Percentiles rank a stretch among this genome's conserved stretches.
Conservation (phyloP, 495 filamentous ascomycete species). For the Letharia lupina region DNA sequence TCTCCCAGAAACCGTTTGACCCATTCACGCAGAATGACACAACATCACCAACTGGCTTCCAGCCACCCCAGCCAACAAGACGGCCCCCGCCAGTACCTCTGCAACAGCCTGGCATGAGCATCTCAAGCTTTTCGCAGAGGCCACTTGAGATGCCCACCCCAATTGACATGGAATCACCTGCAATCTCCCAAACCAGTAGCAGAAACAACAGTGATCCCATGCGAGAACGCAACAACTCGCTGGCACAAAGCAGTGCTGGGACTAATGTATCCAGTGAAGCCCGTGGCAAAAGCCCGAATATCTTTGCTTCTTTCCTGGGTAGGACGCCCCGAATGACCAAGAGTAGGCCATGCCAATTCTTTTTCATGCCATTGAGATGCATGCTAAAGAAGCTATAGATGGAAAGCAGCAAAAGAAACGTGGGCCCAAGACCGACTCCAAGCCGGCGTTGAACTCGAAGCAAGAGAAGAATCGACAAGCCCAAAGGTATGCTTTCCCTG, state of each 20-base stretch:
- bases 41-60: slow-evolving; percentile 3
- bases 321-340: not conserved
- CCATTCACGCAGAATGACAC: slow-evolving; percentile 3
- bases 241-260: not conserved
- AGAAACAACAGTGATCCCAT: not conserved
- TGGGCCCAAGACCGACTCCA: slow-evolving; percentile 94
- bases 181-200: not conserved
- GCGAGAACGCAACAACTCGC: not conserved
- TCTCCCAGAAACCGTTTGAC: slow-evolving; percentile 13
- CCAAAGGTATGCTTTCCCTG: slow-evolving; percentile 58
- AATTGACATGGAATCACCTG: not conserved
- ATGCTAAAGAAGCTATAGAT: slow-evolving; percentile 6
- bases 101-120: slow-evolving; percentile 1
- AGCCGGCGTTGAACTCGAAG: slow-evolving; percentile 83
- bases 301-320: not conserved
- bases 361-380: not conserved
- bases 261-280: not conserved
- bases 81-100: not conserved
- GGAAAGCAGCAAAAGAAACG: slow-evolving; percentile 56
- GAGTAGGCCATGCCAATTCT: not conserved
- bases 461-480: slow-evolving; percentile 95
- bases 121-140: slow-evolving; percentile 3
- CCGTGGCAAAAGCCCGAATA: not conserved
- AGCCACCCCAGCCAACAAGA: not conserved
- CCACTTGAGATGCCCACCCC: not conserved